Evolutionary conservation across 2,329 filamentous ascomycete species (phyloP).

Genomic region (Atkinsonella hypoxylon): DNA sequence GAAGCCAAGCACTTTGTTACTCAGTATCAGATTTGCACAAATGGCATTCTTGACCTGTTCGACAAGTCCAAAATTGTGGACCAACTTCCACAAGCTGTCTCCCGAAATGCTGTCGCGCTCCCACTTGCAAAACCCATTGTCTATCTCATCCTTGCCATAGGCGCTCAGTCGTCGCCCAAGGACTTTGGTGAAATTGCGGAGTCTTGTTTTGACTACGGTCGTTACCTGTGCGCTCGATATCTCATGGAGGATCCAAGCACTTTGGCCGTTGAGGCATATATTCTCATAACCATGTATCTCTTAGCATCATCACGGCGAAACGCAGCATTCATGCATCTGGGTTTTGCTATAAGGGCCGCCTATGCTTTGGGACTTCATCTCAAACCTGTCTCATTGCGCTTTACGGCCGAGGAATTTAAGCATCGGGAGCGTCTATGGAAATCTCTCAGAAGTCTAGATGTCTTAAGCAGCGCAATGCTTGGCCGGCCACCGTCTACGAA

Average conservation of each 20-base stretch:
- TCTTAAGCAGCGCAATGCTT: slow-evolving; percentile 15
- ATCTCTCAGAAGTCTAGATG: slow-evolving; percentile 14
- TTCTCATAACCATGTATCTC: slow-evolving; percentile 48
- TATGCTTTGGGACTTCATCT: slow-evolving; percentile 42
- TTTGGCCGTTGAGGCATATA: slow-evolving; percentile 37
- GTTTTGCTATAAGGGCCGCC: slow-evolving; percentile 44
- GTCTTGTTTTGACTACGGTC: slow-evolving; percentile 16
- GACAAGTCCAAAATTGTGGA: slow-evolving; percentile 16
- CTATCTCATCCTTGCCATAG: slow-evolving; percentile 14
- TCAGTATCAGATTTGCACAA: slow-evolving; percentile 12
- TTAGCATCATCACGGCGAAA: slow-evolving; percentile 46
- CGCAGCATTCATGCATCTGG: slow-evolving; percentile 51
- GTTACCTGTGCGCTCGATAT: slow-evolving; percentile 13
- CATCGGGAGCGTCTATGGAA: slow-evolving; percentile 16
- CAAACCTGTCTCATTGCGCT: slow-evolving; percentile 11
- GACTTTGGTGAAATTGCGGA: slow-evolving; percentile 15
- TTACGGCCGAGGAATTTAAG: slow-evolving; percentile 10
- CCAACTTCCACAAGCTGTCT: slow-evolving; percentile 9
- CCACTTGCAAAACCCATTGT: slow-evolving; percentile 24
- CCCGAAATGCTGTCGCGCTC: slow-evolving; percentile 4
- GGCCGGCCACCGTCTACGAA: slow-evolving; percentile 15
- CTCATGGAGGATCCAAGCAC: slow-evolving; percentile 39
- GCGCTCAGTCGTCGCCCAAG: slow-evolving; percentile 19
- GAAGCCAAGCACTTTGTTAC: slow-evolving; percentile 4
- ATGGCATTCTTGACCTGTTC: slow-evolving; percentile 22